A percentile compares a stretch with the other conserved stretches of the same genome.
Conservation (phyloP, 805 yeast species). For the Candida vaughaniae region DNA sequence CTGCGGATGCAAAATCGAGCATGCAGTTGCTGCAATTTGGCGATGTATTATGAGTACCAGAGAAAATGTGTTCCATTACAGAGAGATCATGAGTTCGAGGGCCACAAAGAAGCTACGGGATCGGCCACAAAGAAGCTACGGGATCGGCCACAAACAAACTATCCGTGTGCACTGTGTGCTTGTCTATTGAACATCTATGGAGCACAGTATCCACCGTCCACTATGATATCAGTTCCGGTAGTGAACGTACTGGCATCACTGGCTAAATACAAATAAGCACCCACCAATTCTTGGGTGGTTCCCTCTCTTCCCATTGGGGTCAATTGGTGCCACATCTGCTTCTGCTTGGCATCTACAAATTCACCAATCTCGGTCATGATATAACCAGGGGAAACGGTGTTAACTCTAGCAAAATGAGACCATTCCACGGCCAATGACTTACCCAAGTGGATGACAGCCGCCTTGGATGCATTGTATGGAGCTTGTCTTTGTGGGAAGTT, state of each 20-base stretch:
- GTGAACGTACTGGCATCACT: constrained; percentile 44
- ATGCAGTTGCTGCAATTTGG: no score
- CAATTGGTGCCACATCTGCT: constrained; percentile 38
- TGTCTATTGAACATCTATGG: constrained; percentile 15
- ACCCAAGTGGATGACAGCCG: constrained; percentile 43
- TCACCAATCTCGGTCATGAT: constrained; percentile 40
- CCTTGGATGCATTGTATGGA: constrained; percentile 48
- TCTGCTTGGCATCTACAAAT: constrained; percentile 32
- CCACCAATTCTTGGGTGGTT: constrained; percentile 42
- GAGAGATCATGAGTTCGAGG: no score
- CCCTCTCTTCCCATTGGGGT: constrained; percentile 50
- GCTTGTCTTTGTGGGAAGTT: constrained; percentile 47
- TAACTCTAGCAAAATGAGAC: constrained; percentile 47
- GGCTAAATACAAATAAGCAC: constrained; percentile 46
- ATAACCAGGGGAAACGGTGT: constrained; percentile 45
- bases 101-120: no score
- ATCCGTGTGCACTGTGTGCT: no score
- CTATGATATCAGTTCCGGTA: constrained; percentile 45
- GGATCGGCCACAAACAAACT: no score
- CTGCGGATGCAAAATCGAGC: background rate
- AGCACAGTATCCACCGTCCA: constrained; percentile 48
- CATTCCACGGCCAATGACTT: constrained; percentile 47
- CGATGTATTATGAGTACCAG: no score
- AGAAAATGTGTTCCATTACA: no score
- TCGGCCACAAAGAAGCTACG: no score